Conservation (phyloP, 2,329 filamentous ascomycete species). For the Fusarium marasasianum region DNA sequence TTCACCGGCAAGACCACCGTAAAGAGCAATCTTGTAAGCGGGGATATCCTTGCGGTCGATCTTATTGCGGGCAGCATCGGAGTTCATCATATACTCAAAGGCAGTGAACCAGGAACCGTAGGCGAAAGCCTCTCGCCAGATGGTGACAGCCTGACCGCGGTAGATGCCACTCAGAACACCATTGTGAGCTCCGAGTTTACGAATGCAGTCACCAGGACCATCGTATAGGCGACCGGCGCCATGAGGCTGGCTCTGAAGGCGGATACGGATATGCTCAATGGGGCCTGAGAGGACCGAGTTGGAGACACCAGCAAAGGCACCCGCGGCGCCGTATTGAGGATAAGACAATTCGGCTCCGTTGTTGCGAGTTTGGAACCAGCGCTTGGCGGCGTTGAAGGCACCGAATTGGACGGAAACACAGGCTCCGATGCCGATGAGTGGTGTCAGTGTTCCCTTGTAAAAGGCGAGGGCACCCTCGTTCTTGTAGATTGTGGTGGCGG, state of each 20-base stretch:
- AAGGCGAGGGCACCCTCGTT: constrained; percentile 91
- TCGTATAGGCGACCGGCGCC: constrained; percentile 79
- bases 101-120: constrained; percentile 96
- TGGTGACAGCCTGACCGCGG: constrained; percentile 85
- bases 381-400: constrained; percentile 91
- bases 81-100: constrained; percentile 97
- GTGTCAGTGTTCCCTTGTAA: constrained; percentile 98
- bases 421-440: constrained; percentile 93
- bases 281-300: constrained; percentile 90
- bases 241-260: constrained; percentile 95
- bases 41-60: constrained; percentile 81
- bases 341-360: constrained; percentile 73
- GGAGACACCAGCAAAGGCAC: constrained; percentile 90
- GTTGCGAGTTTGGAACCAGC: constrained; percentile 83
- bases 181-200: constrained; percentile 75
- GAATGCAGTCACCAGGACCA: constrained; percentile 90
- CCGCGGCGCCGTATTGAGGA: constrained; percentile 86
- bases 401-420: constrained; percentile 99
- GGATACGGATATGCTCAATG: constrained; percentile 96
- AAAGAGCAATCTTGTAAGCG: constrained; percentile 86
- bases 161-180: constrained; percentile 79
- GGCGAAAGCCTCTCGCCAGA: constrained; percentile 89
- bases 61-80: constrained; percentile 80
- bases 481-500: constrained; percentile 83
- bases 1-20: constrained; percentile 94